Base-by-base conservation (phyloP, 2,329 filamentous ascomycete species). In the Thermoascus crustaceus region DNA sequence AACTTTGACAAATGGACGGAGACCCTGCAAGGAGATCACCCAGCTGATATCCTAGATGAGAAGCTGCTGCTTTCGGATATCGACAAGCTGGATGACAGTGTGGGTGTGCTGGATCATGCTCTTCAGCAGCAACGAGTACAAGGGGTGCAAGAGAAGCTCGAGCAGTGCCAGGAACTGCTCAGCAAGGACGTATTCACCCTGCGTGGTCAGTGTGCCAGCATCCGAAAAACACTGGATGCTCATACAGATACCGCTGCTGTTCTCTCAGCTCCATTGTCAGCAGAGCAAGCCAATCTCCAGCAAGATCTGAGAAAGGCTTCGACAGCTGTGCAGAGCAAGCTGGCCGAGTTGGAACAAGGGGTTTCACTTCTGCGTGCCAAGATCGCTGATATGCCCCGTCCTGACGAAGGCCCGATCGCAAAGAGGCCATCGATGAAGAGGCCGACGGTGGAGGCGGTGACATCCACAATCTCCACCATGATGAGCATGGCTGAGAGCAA, bases 381-480 rank as follows among this genome's bases (percentile, higher is more conserved):
- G 48, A 71, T 95, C 11, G 80, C 82, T 1, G 72, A 76, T 13
- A 62, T 65, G 16, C 58, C 64, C 27, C 61, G 64, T 4, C 64
- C 74, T 1, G 69, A 71, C 5, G 72, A 64, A 66, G 26, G 72
- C 54, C 18, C 51, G 55, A 2, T 41, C 30, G 17, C 52, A 26
- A 45, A 41, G 37, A 36, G 34, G 42, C 40, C 26, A 49, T 34
- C 45, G 67, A 46, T 72, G 21, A 69, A 72, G 33, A 75, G 80
- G 4, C 91, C 91, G 0, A 95, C 88, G 0, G 85, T 95, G 7
- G 91, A 95, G 49, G 85, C 86, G 0, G 85, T 98, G 13, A 81
- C 88, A 47, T 85, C 84, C 40, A 98, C 91, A 1, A 94, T 98
- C 46, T 71, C 72, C 39, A 94, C 91, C 54, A 88, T 98, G 82